Conservation (phyloP, 2,329 filamentous ascomycete species). For the Verticillium longisporum region DNA sequence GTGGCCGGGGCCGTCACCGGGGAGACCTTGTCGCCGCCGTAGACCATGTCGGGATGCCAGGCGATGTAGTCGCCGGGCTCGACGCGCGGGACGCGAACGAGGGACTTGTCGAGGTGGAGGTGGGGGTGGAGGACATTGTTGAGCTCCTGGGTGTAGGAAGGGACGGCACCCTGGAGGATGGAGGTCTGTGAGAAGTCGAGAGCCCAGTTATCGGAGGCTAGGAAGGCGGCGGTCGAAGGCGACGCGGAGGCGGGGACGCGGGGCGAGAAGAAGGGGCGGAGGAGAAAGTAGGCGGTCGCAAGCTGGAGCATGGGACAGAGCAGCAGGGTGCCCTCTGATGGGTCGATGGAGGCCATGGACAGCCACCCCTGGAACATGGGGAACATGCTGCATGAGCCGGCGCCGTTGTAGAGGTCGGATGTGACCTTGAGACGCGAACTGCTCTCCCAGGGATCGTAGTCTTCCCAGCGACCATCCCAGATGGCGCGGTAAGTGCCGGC, state of each 20-base stretch:
- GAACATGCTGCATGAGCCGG: constrained; percentile 50
- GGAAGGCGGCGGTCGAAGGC: constrained; percentile 22
- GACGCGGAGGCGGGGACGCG: constrained; percentile 29
- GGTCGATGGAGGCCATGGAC: constrained; percentile 48
- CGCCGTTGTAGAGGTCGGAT: constrained; percentile 50
- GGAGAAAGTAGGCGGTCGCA: constrained; percentile 69
- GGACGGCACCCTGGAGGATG: constrained; percentile 63
- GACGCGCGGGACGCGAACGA: constrained; percentile 64
- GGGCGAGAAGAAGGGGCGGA: constrained; percentile 65
- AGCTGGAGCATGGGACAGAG: constrained; percentile 59
- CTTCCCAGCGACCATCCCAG: constrained; percentile 48
- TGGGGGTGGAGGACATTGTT: constrained; percentile 65
- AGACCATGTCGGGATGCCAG: constrained; percentile 67
- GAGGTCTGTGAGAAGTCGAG: constrained; percentile 36
- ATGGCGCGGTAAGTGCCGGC: constrained; percentile 48
- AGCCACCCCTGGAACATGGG: constrained; percentile 53
- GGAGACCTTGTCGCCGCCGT: constrained; percentile 56
- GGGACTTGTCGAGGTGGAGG: constrained; percentile 57
- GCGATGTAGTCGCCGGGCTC: constrained; percentile 69
- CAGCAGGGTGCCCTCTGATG: constrained; percentile 64
- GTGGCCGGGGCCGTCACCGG: constrained; percentile 12
- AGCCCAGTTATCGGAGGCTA: constrained; percentile 46
- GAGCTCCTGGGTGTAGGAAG: constrained; percentile 65
- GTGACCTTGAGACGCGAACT: constrained; percentile 45
- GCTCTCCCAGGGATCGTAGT: constrained; percentile 50